Percentiles rank a stretch among this genome's conserved stretches.
phyloP scores from a whole-genome alignment of 176 grass and related monocot species.

The Puya raimondii region DNA sequence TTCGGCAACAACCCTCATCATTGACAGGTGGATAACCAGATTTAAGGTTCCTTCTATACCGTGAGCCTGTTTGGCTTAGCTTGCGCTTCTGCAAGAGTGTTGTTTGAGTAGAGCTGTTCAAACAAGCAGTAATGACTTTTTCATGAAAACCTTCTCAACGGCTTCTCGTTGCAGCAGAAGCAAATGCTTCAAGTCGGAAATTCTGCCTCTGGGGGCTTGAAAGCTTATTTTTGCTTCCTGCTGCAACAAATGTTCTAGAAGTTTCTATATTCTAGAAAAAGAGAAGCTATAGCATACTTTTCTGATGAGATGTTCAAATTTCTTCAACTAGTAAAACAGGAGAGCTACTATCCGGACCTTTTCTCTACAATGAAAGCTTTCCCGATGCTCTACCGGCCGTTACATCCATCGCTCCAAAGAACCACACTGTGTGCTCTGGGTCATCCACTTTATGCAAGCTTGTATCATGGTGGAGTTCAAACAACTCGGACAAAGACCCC shows the following conservation, averaged over 20 bases:
- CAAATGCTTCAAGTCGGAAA: too few species aligned
- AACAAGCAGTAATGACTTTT: too few species aligned
- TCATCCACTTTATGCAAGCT: conserved; percentile 81
- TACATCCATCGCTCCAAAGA: conserved; percentile 45
- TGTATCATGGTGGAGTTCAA: conserved; percentile 62
- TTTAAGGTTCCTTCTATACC: not conserved
- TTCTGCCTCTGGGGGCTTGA: not conserved
- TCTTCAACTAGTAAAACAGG: conserved; percentile 29
- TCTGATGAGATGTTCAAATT: not conserved
- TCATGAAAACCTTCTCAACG: too few species aligned
- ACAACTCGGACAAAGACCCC: conserved; percentile 4
- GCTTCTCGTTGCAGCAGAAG: too few species aligned
- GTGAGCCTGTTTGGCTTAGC: too few species aligned
- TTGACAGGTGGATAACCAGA: conserved; percentile 44
- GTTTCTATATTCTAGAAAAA: too few species aligned
- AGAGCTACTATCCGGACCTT: conserved; percentile 45
- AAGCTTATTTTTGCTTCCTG: not conserved
- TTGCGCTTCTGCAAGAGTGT: too few species aligned
- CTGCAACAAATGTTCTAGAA: too few species aligned
- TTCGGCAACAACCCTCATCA: conserved; percentile 60
- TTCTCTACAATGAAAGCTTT: conserved; percentile 75
- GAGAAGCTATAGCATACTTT: not conserved
- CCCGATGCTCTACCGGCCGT: conserved; percentile 47
- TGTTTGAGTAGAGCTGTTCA: too few species aligned
- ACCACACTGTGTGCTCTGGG: conserved; percentile 60